Base-by-base conservation (phyloP, 176 grass and related monocot genomes). In the Raddia guianensis region DNA sequence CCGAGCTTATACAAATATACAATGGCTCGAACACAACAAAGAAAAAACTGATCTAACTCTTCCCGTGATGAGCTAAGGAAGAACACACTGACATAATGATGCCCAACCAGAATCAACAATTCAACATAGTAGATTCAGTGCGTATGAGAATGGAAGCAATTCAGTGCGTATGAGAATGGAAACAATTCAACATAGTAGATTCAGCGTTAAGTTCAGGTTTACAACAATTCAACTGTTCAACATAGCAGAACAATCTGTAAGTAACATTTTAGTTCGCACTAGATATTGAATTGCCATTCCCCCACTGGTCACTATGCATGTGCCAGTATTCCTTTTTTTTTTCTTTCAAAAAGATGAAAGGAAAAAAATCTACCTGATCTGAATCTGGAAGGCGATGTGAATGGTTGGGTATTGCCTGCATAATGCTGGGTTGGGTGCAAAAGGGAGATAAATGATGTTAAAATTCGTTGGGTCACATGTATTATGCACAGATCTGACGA, bases 381-480 rank as follows among this genome's bases (percentile, higher is more conserved):
- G 87, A 89, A 89, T 85, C 82, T 76, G 49, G 73, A 55, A 56
- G 60, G 19, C 66, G 11, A 43, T 48, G 54, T 59, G 56, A 16
- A 40, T 9, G 47, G 40, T n/a, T 61, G 72, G 33, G 57, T 57
- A 70, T 37, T 18, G 72, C 71, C 21, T 13, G 72, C 71, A 89
- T 72, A 71, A 71, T 76, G 77, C 13, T 45, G 12, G 45, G 43
- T 40, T 40, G 47, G 35, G 49, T 68, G 14, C 66, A 33, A 71
- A 76, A 76, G 68, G 74, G 45, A 60, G 81, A 74, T 80, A 85
- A 85, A 85, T 89, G 73, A 49, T 58, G 87, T 27, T 70, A 77
- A 66, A 89, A 89, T 77, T 89, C 32, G 82, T 59, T 81, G 82
- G n/a, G 82, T 58, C 87, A 89, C 87, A 89, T 89, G 87, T 82